These are phyloP conservation scores for Chenopodium berlandieri DNA, from an alignment of 148 eudicot genomes.

Conservation along the genomic window DNA sequence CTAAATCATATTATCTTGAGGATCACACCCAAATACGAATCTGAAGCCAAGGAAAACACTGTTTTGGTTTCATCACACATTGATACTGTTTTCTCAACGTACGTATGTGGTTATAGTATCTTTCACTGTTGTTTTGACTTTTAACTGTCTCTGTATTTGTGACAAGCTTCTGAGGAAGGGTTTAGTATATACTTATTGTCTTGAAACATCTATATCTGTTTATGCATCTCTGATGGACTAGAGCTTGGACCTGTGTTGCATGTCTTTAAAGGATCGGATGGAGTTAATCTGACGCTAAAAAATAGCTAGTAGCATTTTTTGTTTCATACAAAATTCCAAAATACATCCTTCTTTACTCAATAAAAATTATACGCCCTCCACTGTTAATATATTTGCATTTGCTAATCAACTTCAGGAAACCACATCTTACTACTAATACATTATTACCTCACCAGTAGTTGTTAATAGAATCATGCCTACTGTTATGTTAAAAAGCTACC, in stretches of 20 bases:
- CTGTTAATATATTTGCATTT: background rate
- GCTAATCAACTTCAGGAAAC: background rate
- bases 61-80: slow-evolving; percentile 91
- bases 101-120: slow-evolving; percentile 27
- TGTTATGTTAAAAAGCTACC: background rate
- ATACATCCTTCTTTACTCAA: background rate
- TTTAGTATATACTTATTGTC: background rate
- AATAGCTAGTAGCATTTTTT: background rate
- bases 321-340: too few species aligned
- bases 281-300: background rate
- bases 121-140: background rate
- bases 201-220: background rate
- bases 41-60: slow-evolving; percentile 74
- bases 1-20: slow-evolving; percentile 69
- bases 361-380: background rate
- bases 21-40: slow-evolving; percentile 68
- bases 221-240: background rate
- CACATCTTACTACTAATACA: background rate
- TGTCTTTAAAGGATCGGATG: background rate
- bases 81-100: slow-evolving; percentile 80
- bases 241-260: background rate
- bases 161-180: background rate
- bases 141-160: background rate
- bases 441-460: too few species aligned
- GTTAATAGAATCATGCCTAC: background rate